Base-by-base conservation (phyloP, 345 rosid species). In the Euphorbia peplus region DNA sequence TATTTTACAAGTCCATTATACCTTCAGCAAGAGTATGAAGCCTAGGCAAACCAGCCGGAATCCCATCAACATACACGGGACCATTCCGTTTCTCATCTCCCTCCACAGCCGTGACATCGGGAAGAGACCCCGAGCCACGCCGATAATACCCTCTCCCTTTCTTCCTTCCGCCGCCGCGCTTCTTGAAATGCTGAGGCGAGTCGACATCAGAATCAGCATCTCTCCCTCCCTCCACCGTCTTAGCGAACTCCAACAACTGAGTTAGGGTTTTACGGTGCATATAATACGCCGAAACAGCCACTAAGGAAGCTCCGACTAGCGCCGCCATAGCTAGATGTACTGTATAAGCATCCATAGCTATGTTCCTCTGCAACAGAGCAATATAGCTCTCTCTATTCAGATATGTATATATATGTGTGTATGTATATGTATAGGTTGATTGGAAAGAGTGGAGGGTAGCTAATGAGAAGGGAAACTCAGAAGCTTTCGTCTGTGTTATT, bases 291-390 rank as follows among this genome's bases (percentile, higher is more conserved):
- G 98, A 95, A 8, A 92, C 96, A 0, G 97, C 98, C 29, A 92
- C 97, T 30, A 92, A 70, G 37, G 99, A 95, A 47, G 98, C 98
- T 78, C 99, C 98, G 0, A 95, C 86, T 25, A 95, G 87, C 72
- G 99, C 98, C 83, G 99, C 98, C 80, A 92, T 85, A 75, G 98
- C 97, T 18, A 95, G 84, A 73, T 92, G 97, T 63, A 85, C 60
- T 60, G 92, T 47, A 74, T 87, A 83, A 7, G 90, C 61, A n/a
- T 95, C 98, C 99, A 95, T 92, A 22, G 24, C 30, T 26, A 8
- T 60, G 42, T 26, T 5, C 5, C 50, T 28, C 24, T 30, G 8
- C 5, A 50, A 52, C 3, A 53, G n/a, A n/a, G n/a, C n/a, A n/a
- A n/a, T n/a, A n/a, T n/a, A n/a, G n/a, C n/a, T n/a, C n/a, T n/a